Base-by-base conservation (phyloP, 1,284 basidiomycete species). In the Trichosporon asahii region DNA sequence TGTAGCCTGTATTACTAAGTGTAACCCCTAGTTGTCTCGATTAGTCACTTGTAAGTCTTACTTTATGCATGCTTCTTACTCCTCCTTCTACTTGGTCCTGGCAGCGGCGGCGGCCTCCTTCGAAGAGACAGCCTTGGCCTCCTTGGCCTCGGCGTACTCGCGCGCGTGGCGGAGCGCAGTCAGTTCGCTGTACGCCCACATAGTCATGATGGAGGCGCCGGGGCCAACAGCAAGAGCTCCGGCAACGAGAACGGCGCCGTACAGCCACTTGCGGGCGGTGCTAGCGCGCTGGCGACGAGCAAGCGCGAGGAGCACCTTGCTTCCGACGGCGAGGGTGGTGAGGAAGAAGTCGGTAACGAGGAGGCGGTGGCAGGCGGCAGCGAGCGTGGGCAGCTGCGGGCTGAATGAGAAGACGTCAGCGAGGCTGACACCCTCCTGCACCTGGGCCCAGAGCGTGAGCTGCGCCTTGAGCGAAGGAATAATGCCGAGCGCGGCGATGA, bases 121-220 rank as follows among this genome's bases (percentile, higher is more conserved):
- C 25, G 35, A 0, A 12, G 57, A 18, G 29, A 61, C 66, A 21
- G 31, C 29, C 35, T 27, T 64, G 23, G 63, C 63, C 64, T 68
- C 37, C 68, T 65, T 68, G 25, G 35, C 68, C 55, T 69, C 68
- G 55, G 55, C 44, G 44, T 63, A 65, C 64, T 70, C 64, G 23
- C 27, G 29, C 1, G 67, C 65, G 49, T 64, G 57, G 40, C 61
- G 44, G 46, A 72, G 49, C 3, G 70, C 66, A 5, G n/a, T 57
- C 4, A 70, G 8, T 64, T 73, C 72, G 63, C 64, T 46, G 37
- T 69, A 66, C 33, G 72, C 68, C 72, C 72, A 73, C 31, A 73
- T 25, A 29, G 9, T 15, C 55, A 69, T 69, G 46, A 70, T 65
- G 25, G 57, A 60, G 9, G 67, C 69, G 15, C 72, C 72, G 15